These are phyloP conservation scores for Fonsecaea pedrosoi DNA, from an alignment of 2,329 filamentous ascomycete species.

Conservation along the genomic window DNA sequence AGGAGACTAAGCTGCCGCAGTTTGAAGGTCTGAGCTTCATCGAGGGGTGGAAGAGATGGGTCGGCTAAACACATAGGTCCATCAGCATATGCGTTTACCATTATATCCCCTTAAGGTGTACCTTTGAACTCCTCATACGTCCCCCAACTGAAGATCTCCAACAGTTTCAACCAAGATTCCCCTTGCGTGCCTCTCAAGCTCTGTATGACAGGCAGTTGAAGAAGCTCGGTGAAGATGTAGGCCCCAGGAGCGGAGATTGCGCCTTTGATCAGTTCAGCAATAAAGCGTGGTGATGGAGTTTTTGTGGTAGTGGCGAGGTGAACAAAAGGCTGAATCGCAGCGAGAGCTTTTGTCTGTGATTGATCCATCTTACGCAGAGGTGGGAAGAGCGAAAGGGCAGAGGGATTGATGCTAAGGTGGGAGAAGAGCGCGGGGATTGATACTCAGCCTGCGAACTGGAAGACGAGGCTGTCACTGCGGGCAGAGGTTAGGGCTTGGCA, in stretches of 20 bases:
- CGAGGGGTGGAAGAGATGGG: slow-evolving; percentile 72
- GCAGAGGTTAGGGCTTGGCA: slow-evolving; percentile 5
- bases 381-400: neutral
- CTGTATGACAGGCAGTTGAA: slow-evolving; percentile 79
- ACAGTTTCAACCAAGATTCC: slow-evolving; percentile 68
- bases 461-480: slow-evolving; percentile 17
- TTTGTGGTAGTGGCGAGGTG: slow-evolving; percentile 83
- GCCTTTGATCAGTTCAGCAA: slow-evolving; percentile 82
- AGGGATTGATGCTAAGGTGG: neutral
- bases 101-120: slow-evolving; percentile 44
- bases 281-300: slow-evolving; percentile 73
- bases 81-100: neutral
- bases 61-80: slow-evolving; percentile 46
- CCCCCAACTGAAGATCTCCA: slow-evolving; percentile 91
- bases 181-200: slow-evolving; percentile 63
- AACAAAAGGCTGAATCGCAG: slow-evolving; percentile 80
- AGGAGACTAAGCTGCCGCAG: slow-evolving; percentile 90
- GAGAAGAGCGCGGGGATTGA: slow-evolving; percentile 3
- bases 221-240: slow-evolving; percentile 93
- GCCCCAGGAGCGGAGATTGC: slow-evolving; percentile 90
- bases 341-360: slow-evolving; percentile 60
- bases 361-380: slow-evolving; percentile 50
- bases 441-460: neutral
- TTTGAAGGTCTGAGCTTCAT: slow-evolving; percentile 76
- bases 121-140: slow-evolving; percentile 80